Percentiles rank a stretch among this genome's conserved stretches.
phyloP scores from a whole-genome alignment of 805 yeast species.

The Jamesozyma lodderae region DNA sequence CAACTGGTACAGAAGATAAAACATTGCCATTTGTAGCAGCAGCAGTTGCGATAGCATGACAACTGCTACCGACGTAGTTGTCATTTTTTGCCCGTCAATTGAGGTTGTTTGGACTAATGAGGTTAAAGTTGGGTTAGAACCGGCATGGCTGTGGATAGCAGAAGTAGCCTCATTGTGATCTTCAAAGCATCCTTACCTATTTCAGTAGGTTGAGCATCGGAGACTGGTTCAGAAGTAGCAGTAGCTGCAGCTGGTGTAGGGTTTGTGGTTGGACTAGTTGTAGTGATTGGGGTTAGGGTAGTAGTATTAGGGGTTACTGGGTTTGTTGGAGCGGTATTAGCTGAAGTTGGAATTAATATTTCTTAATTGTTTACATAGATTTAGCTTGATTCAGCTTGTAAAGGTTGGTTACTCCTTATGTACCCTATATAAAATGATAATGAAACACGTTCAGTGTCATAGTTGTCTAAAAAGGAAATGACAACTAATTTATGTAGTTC shows the following conservation, averaged over 20 bases:
- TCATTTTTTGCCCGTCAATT: conserved; percentile 1
- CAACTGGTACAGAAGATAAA: conserved; percentile 39
- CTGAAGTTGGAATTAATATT: no score
- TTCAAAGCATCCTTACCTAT: neutral
- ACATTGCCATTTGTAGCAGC: conserved; percentile 8
- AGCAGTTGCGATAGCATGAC: conserved; percentile 9
- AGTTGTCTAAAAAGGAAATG: no score
- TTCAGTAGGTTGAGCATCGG: conserved; percentile 8
- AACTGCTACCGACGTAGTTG: conserved; percentile 7
- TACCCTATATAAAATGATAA: no score
- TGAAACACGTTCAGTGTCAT: no score
- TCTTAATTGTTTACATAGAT: no score
- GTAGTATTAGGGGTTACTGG: conserved; percentile 1
- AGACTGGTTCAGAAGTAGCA: conserved; percentile 7
- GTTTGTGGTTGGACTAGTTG: conserved; percentile 1
- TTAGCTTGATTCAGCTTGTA: no score
- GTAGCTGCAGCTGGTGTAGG: conserved; percentile 6
- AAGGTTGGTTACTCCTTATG: no score
- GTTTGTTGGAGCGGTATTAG: conserved; percentile 10
- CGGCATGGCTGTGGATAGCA: neutral
- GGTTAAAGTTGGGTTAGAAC: conserved; percentile 4
- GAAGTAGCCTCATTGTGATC: neutral
- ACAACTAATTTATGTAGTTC: no score
- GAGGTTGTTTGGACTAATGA: conserved; percentile 8
- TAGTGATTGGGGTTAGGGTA: conserved; percentile 5